A percentile compares a stretch with the other conserved stretches of the same genome.
Evolutionary conservation across 1,284 basidiomycete species (phyloP).

Genomic region (Cryptococcus jaspeensis): DNA sequence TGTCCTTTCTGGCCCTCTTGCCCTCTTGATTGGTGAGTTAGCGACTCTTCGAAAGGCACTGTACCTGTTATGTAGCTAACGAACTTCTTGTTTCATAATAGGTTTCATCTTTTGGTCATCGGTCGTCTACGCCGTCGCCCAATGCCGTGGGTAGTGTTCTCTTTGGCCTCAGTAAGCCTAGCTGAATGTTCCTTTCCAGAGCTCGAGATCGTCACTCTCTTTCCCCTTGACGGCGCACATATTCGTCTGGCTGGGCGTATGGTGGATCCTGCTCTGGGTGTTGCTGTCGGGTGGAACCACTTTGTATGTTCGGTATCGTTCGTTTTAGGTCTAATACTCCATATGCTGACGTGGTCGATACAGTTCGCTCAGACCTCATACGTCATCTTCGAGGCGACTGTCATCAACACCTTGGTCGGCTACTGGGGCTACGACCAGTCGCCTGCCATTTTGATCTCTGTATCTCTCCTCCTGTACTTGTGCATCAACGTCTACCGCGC

Average conservation of each 20-base stretch:
- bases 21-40: constrained; percentile 23
- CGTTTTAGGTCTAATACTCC: background rate
- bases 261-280: constrained; percentile 26
- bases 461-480: constrained; percentile 48
- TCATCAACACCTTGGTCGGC: constrained; percentile 25
- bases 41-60: background rate
- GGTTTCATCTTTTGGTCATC: constrained; percentile 23
- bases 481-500: constrained; percentile 52
- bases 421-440: constrained; percentile 31
- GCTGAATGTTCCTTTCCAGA: constrained; percentile 1
- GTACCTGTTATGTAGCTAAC: background rate
- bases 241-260: constrained; percentile 26
- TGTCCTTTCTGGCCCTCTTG: constrained; percentile 24
- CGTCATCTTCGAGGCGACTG: constrained; percentile 29
- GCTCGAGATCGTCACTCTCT: constrained; percentile 27
- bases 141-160: constrained; percentile 28
- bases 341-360: background rate
- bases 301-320: constrained; percentile 28
- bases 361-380: constrained; percentile 20
- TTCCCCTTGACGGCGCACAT: constrained; percentile 26
- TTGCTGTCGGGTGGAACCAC: constrained; percentile 28
- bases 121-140: constrained; percentile 22
- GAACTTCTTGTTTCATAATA: no score
- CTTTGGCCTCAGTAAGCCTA: no score
- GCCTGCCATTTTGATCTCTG: constrained; percentile 52